Conservation (phyloP, 2,329 filamentous ascomycete genomes). For the Colletotrichum tropicicola region DNA sequence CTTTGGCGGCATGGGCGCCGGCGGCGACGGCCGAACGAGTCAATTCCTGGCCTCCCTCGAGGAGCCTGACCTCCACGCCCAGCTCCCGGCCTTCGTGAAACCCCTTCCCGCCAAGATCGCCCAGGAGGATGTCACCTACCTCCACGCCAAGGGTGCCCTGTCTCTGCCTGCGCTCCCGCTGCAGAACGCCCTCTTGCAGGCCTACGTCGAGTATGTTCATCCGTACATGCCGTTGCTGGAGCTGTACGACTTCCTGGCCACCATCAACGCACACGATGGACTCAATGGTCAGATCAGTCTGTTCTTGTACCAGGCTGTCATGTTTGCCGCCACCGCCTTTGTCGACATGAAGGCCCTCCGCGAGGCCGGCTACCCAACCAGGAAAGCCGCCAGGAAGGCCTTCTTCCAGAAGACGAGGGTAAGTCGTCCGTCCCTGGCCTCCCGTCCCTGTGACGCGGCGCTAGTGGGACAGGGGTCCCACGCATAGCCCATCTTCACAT, state of each 20-base stretch:
- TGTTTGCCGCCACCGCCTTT: constrained; percentile 92
- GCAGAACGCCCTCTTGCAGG: constrained; percentile 82
- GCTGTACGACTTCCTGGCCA: constrained; percentile 65
- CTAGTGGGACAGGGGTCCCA: constrained; percentile 12
- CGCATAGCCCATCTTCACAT: constrained; percentile 35
- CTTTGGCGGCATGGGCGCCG: constrained; percentile 37
- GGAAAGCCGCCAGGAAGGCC: constrained; percentile 84
- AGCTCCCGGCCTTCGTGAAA: constrained; percentile 77
- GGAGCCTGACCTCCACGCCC: constrained; percentile 52
- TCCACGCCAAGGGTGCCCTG: constrained; percentile 85
- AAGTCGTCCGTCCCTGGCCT: constrained; percentile 44
- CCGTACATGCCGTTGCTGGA: constrained; percentile 93
- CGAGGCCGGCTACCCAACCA: constrained; percentile 78
- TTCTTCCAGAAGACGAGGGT: constrained; percentile 92
- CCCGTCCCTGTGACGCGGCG: background rate
- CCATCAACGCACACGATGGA: constrained; percentile 74
- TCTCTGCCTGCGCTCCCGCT: constrained; percentile 75
- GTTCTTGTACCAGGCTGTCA: constrained; percentile 90
- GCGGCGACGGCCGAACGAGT: constrained; percentile 46
- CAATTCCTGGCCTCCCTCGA: constrained; percentile 58
- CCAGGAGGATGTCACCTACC: constrained; percentile 83
- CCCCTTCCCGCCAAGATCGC: constrained; percentile 81
- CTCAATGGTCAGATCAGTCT: constrained; percentile 79
- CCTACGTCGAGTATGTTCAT: constrained; percentile 89
- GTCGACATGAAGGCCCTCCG: constrained; percentile 82